These are phyloP conservation scores for Rhododendron molle DNA, from an alignment of 148 eudicot genomes.

Conservation along the genomic window DNA sequence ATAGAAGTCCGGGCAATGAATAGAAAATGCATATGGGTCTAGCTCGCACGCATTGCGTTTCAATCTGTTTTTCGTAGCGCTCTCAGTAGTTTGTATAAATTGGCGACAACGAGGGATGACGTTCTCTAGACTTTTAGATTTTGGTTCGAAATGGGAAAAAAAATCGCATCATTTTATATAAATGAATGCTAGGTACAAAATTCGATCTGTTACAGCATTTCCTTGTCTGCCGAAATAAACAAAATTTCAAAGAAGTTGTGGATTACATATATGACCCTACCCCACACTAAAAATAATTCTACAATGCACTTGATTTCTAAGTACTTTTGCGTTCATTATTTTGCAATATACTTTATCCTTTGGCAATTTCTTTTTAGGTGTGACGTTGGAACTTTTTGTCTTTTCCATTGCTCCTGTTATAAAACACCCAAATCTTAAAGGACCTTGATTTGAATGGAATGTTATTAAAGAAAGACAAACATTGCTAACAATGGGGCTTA, in stretches of 20 bases:
- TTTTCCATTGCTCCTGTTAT: slow-evolving; percentile 34
- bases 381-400: slow-evolving; percentile 44
- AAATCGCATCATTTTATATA: background rate
- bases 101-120: background rate
- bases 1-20: background rate
- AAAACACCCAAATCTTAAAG: slow-evolving; percentile 62
- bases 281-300: background rate
- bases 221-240: background rate
- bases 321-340: background rate
- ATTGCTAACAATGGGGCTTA: background rate
- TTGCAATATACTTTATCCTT: background rate
- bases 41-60: background rate
- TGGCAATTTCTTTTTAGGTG: slow-evolving; percentile 6
- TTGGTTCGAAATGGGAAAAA: too few species aligned
- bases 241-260: background rate
- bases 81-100: too few species aligned
- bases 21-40: background rate
- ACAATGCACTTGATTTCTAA: background rate
- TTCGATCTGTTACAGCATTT: background rate
- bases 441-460: slow-evolving; percentile 35
- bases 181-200: background rate
- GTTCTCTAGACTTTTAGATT: background rate
- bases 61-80: background rate
- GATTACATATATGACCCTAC: background rate
- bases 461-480: slow-evolving; percentile 4